A percentile compares a stretch with the other conserved stretches of the same genome.
phyloP scores from a whole-genome alignment of 2,329 filamentous ascomycete species.

The Aspergillus intermedius region DNA sequence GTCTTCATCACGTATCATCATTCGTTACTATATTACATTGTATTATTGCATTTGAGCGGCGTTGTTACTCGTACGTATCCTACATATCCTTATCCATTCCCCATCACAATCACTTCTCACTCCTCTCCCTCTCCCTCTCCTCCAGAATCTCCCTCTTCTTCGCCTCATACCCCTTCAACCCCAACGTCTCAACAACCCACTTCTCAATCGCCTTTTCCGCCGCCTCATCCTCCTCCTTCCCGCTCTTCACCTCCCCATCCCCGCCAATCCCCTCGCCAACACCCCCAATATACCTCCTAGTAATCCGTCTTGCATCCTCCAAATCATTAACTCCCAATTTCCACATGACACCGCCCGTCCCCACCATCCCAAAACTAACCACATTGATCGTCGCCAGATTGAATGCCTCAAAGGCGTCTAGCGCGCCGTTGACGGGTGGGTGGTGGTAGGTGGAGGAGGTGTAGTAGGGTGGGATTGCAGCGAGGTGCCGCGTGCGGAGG shows the following conservation, averaged over 20 bases:
- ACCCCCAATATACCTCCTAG: constrained; percentile 38
- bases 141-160: constrained; percentile 8
- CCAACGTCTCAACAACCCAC: constrained; percentile 46
- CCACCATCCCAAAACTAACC: constrained; percentile 65
- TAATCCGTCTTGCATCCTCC: constrained; percentile 57
- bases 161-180: constrained; percentile 31
- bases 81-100: not conserved
- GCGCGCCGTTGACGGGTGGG: constrained; percentile 51
- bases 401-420: constrained; percentile 76
- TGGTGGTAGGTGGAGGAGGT: constrained; percentile 40
- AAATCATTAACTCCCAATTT: constrained; percentile 67
- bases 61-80: not conserved
- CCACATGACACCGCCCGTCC: constrained; percentile 66
- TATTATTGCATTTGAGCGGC: not conserved
- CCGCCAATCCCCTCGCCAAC: constrained; percentile 52
- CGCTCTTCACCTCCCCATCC: constrained; percentile 40
- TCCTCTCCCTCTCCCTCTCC: not conserved
- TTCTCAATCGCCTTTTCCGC: constrained; percentile 49
- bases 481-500: constrained; percentile 56
- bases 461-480: constrained; percentile 66
- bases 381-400: constrained; percentile 85
- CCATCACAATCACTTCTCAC: not conserved
- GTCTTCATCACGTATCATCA: not conserved
- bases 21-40: constrained; percentile 1
- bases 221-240: constrained; percentile 34